Conservation (phyloP, 148 eudicot species). For the Dysphania ambrosioides region DNA sequence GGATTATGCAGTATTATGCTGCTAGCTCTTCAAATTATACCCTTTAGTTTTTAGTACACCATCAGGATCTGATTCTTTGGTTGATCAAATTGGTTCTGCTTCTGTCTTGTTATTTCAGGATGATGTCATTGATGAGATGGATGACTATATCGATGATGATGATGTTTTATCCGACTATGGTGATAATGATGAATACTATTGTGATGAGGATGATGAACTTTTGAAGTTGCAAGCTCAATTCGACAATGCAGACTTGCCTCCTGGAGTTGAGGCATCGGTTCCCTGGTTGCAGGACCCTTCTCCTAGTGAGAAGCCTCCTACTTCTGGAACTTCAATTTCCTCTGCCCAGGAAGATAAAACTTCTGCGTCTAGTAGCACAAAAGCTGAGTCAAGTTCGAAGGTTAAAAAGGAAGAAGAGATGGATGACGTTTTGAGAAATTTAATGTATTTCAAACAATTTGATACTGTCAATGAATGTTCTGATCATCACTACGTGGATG, state of each 20-base stretch:
- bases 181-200: conserved; percentile 31
- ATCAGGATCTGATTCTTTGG: conserved; percentile 40
- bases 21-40: too few species aligned
- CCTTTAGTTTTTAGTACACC: too few species aligned
- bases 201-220: conserved; percentile 39
- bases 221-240: conserved; percentile 69
- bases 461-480: conserved; percentile 65
- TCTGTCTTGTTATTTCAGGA: conserved; percentile 47
- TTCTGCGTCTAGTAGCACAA: conserved; percentile 44
- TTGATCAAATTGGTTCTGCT: conserved; percentile 36
- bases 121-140: conserved; percentile 39
- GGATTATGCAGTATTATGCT: too few species aligned
- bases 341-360: conserved; percentile 16
- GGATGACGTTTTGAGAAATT: conserved; percentile 57
- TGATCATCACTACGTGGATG: conserved; percentile 48
- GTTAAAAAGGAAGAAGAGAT: conserved; percentile 38
- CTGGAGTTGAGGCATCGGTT: conserved; percentile 82
- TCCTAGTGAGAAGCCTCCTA: conserved; percentile 27
- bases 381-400: conserved; percentile 35
- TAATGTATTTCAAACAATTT: conserved; percentile 54
- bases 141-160: conserved; percentile 38
- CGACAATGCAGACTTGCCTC: conserved; percentile 80
- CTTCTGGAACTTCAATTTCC: conserved; percentile 23
- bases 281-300: conserved; percentile 53
- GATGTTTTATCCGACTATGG: conserved; percentile 34